Evolutionary conservation across 495 filamentous ascomycete species (phyloP), one percentile per base, ranked within the genome.

Genomic region (Evernia prunastri): DNA sequence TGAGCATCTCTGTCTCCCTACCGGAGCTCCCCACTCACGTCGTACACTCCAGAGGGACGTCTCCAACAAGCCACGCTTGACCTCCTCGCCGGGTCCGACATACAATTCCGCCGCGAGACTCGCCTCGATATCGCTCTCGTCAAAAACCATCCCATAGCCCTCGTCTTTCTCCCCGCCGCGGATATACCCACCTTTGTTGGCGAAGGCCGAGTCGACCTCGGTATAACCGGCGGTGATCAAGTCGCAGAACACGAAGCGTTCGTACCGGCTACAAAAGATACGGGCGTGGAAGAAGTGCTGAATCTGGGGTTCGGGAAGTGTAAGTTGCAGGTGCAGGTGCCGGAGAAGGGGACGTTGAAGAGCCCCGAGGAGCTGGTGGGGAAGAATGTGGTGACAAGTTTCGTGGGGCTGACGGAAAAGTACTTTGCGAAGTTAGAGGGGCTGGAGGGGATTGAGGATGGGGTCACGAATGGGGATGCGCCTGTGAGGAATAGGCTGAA

Each of bases 131-230:
- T 97, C 75, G 94, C 94, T 18, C 85, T 97, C 27, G 92, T 96
- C 72, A 89, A 94, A 79, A 97, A 97, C 77, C 84, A 92, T 39
- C 90, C 89, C 37, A 90, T 98, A 65, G 95, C 93, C 17, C 89
- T 98, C 66, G 85, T 98, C 75, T 98, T 98, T 82, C 90, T 98
- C 43, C 94, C 94, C 31, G 94, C 91, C 40, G 92, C 90, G 61
- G 94, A 97, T 74, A 98, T 98, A 72, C 95, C 94, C 33, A 93
- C 89, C 60, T 97, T 97, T 68, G 91, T 98, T 51, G 94, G 92
- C 35, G 92, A 97, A 73, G 94, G 94, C 36, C 85, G 88, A 58
- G 94, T 97, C 18, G 92, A 95, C 72, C 76, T 98, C 9, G 94
- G 94, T 60, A 98, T 98, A 67, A 98, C 94, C 0, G 94, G 94